Percentiles rank a stretch among this genome's conserved stretches.
phyloP scores from a whole-genome alignment of 2,329 filamentous ascomycete species.

The Myriosclerotinia duriaeana region DNA sequence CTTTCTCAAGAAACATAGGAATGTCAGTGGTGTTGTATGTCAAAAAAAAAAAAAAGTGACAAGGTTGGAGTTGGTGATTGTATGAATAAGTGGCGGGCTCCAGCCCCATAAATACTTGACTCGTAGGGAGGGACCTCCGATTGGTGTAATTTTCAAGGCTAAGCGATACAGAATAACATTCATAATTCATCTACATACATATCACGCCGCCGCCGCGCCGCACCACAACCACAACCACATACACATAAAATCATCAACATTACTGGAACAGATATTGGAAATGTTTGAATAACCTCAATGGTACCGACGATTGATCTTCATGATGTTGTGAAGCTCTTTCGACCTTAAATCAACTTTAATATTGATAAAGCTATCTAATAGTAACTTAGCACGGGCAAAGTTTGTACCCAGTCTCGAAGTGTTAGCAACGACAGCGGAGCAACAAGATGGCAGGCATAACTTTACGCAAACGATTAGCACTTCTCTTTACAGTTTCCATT shows the following conservation, averaged over 20 bases:
- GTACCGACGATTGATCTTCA: background rate
- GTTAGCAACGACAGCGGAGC: background rate
- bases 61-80: too few species aligned
- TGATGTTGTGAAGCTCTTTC: background rate
- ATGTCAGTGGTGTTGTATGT: too few species aligned
- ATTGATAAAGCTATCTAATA: background rate
- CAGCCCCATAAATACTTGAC: too few species aligned
- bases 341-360: background rate
- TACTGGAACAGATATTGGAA: background rate
- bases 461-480: slow-evolving; percentile 15
- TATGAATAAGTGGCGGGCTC: too few species aligned
- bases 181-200: too few species aligned
- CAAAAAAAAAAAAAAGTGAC: too few species aligned
- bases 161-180: too few species aligned
- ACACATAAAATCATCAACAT: background rate
- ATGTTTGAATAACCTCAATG: background rate
- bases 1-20: too few species aligned
- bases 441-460: slow-evolving; percentile 5
- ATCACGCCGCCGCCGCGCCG: too few species aligned
- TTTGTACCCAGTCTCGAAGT: background rate
- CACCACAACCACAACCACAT: background rate
- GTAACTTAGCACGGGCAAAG: background rate
- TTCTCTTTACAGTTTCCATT: slow-evolving; percentile 5
- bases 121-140: too few species aligned
- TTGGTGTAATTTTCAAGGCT: too few species aligned